Evolutionary conservation across 768 basidiomycete species (phyloP), one percentile per base, ranked within the genome.

Genomic region (Russula vinacea): DNA sequence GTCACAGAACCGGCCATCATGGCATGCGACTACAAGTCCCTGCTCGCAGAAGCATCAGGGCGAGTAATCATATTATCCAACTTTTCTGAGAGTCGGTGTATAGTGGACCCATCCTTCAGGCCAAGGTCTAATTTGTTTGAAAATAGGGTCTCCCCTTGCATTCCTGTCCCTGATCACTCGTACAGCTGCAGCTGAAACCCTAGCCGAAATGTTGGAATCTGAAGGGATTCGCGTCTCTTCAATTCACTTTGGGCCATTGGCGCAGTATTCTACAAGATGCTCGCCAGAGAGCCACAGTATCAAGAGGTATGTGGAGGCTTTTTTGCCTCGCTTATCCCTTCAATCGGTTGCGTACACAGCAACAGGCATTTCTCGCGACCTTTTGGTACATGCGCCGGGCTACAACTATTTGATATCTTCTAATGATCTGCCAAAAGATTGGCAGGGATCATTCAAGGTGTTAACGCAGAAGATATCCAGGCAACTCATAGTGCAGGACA

Each of bases 41-140:
- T 73, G 67, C 73, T 76, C 53, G 51, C 62, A 42, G 64, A 70
- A 49, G 69, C 73, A 29, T 67, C 73, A n/a, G 75, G 74, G 32
- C 67, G 75, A 50, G 68, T 76, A 4, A 69, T 75, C 42, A 57
- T 75, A 33, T 53, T 74, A 45, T 62, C 71, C n/a, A 62, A 61
- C 44, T 70, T 71, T 64, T 24, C 58, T 32, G 61, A 69, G 33
- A 44, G 62, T 69, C 24, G 22, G 62, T 53, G 19, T 16, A 16
- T 16, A 16, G 10, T 60, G 26, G 26, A 13, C 44, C 19, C 40
- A 5, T 39, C 42, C 47, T 47, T 22, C 35, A 2, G 8, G 9
- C 22, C 33, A 24, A 26, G 45, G 14, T 32, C 16, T 45, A 5
- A 56, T 44, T 5, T n/a, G 6, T 17, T n/a, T 13, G 19, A 40